These are phyloP conservation scores for Asterionellopsis glacialis DNA, from an alignment of 108 stramenopile species.

Conservation along the genomic window DNA sequence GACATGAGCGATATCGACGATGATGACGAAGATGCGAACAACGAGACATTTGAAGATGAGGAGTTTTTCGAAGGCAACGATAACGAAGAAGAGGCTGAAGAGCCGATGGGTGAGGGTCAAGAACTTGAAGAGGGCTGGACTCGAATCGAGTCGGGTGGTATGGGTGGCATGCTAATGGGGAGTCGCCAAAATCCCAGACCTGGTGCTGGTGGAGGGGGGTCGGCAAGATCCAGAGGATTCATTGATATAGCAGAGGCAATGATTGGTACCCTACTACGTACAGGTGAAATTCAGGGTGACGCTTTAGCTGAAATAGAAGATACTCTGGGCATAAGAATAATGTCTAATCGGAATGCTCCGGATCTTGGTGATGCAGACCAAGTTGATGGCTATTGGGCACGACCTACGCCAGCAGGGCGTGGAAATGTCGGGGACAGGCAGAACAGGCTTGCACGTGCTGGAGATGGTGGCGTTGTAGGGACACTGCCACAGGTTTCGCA, in stretches of 20 bases:
- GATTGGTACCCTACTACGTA: slow-evolving; percentile 64
- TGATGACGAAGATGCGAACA: slow-evolving; percentile 20
- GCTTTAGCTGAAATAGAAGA: slow-evolving; percentile 64
- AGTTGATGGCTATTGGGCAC: slow-evolving; percentile 4
- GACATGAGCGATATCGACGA: slow-evolving; percentile 16
- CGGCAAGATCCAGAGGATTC: slow-evolving; percentile 20
- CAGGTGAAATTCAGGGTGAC: slow-evolving; percentile 50
- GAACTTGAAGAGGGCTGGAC: slow-evolving; percentile 73
- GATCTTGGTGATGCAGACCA: no score
- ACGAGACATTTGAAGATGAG: slow-evolving; percentile 26
- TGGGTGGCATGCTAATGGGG: slow-evolving; percentile 42
- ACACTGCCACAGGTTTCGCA: slow-evolving; percentile 52
- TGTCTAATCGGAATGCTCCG: slow-evolving; percentile 19
- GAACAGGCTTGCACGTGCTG: neutral
- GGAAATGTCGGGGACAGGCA: slow-evolving; percentile 7
- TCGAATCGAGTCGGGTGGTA: slow-evolving; percentile 47
- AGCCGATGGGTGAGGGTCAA: slow-evolving; percentile 8
- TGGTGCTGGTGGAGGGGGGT: slow-evolving; percentile 7
- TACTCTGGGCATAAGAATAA: slow-evolving; percentile 62
- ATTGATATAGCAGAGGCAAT: slow-evolving; percentile 74
- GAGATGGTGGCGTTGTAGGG: slow-evolving; percentile 10
- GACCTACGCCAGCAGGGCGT: slow-evolving; percentile 8
- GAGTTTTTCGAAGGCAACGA: slow-evolving; percentile 15
- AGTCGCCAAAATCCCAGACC: slow-evolving; percentile 9
- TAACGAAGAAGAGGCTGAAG: slow-evolving; percentile 8